Evolutionary conservation across 345 rosid genomes (phyloP), one percentile per base, ranked within the genome.

Genomic region (Excoecaria agallocha): DNA sequence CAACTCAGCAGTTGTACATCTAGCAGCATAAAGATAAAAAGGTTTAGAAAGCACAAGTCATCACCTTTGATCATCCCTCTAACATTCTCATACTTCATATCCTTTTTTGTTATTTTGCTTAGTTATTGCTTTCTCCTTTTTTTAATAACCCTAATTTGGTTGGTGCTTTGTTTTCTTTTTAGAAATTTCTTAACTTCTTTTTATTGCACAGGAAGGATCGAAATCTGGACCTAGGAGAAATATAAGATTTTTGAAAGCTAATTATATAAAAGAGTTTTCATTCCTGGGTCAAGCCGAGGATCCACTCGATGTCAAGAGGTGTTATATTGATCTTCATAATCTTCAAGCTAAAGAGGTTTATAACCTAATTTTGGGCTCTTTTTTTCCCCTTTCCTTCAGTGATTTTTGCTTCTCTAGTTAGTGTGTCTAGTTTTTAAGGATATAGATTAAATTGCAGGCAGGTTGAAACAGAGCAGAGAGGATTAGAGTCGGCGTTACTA

Each of bases 61-160:
- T 95, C 78, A 87, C 96, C 82, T 95, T 86, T 81, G 99, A 93
- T 82, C 91, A 93, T 68, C 79, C 84, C 69, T 90, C 97, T 84
- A 95, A 95, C 97, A 86, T 93, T 82, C 91, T 95, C 87, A 87
- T 91, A 19, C 90, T 95, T 80, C 94, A 93, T 93, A 93, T 93
- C 98, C 98, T 93, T 82, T 12, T 79, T 22, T 9, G 46, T n/a
- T 35, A 15, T 52, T 35, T 62, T 54, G 17, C 22, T 38, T 38
- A 8, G 1, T 6, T 66, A 8, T 54, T 67, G 13, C 35, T 4
- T 63, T 35, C 13, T 69, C 15, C 30, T 66, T 60, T n/a, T 8
- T 5, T 57, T 1, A 37, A 6, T 60, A 50, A 30, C 69, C 54
- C 67, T 65, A 62, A 68, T 49, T n/a, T 5, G 24, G n/a, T 50